Base-by-base conservation (phyloP, 495 filamentous ascomycete species). In the Beverwykella pulmonaria region DNA sequence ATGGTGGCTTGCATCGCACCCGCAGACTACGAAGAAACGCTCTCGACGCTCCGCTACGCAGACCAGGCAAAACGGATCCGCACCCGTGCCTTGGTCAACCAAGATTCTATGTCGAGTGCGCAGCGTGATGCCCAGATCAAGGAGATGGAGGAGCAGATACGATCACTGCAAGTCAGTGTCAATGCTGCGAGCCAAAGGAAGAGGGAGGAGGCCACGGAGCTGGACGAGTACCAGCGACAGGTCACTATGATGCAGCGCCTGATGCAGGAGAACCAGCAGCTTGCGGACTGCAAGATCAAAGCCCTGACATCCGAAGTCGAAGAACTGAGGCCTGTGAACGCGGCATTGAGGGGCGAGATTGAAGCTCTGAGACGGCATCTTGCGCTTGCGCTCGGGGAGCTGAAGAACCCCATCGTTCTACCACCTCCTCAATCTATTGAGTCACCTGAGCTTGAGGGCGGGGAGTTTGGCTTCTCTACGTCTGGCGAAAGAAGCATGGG, bases 1-100 rank as follows among this genome's bases (percentile, higher is more conserved):
- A 98, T 98, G 94, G 97, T 98, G 65, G 94, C 94, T 15, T 98
- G 95, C 75, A 96, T 98, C 72, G 85, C 92, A 7, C 94, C 94
- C 0, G 87, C 88, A 0, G 94, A 98, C 80, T 98, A 98, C 75
- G 94, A 98, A 57, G 94, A 98, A 74, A 98, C 94, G 0, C 87
- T 98, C 2, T 94, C 90, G 5, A 98, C 94, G 1, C 85, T 98
- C 3, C 92, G 94, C 30, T 98, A 98, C 77, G 94, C 94, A 30
- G 93, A 98, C 78, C 95, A 98, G 78, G 94, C 94, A 55, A 98
- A 98, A 81, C 88, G 88, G 32, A 98, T 98, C 77, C 92, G 93
- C 71, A 98, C 92, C n/a, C 89, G 90, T 25, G 94, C 95, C n/a
- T 86, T 89, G 27, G 90, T 96, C 69, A 98, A 98, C 79, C 90